These are phyloP conservation scores for Monilinia polystroma DNA, from an alignment of 2,329 filamentous ascomycete genomes.

Conservation along the genomic window DNA sequence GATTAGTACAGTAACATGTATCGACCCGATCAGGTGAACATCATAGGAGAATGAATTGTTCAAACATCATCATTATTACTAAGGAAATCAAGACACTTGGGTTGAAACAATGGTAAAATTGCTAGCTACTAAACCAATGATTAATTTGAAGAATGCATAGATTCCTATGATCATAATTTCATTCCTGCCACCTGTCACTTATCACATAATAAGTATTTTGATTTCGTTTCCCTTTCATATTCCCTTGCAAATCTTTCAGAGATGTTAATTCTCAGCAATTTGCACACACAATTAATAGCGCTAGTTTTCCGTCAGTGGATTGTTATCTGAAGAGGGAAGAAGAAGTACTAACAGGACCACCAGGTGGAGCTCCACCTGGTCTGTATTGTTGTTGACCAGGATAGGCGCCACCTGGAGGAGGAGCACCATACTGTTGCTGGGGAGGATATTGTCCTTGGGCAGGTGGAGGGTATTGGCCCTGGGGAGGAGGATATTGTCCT, in stretches of 20 bases:
- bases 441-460: conserved; percentile 36
- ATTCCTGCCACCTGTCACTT: conserved; percentile 6
- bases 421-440: conserved; percentile 27
- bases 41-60: background rate
- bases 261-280: background rate
- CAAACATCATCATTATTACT: background rate
- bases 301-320: background rate
- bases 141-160: background rate
- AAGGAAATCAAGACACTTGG: background rate
- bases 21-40: background rate
- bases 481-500: conserved; percentile 33
- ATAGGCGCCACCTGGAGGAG: conserved; percentile 20
- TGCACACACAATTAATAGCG: conserved; percentile 10
- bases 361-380: conserved; percentile 15
- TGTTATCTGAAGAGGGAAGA: background rate
- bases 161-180: background rate
- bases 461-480: conserved; percentile 38
- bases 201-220: background rate
- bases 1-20: background rate
- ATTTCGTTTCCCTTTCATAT: background rate
- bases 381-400: conserved; percentile 20
- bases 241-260: background rate
- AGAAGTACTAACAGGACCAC: conserved; percentile 15
- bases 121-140: conserved; percentile 9
- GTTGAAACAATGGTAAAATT: conserved; percentile 1